Evolutionary conservation across 1,284 basidiomycete species (phyloP), one percentile per base, ranked within the genome.

Genomic region (Pterulicium gracile): DNA sequence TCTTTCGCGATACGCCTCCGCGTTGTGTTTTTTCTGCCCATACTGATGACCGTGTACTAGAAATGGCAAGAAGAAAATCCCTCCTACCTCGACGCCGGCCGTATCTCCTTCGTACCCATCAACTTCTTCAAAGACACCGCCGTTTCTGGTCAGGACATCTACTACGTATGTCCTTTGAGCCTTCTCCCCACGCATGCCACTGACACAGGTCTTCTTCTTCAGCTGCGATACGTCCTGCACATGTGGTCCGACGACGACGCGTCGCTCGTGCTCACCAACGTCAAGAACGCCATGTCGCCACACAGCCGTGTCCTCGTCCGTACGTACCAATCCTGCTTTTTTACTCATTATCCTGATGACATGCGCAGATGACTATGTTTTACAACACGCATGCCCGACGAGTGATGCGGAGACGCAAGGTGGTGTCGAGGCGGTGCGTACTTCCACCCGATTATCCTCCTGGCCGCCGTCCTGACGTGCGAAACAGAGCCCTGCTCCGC

Each of bases 401-500:
- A 32, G n/a, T n/a, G 27, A n/a, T 32, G 7, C 27, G n/a, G n/a
- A n/a, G n/a, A 15, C 15, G 36, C 36, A 39, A 39, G 36, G 15
- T 17, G 15, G 36, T 5, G n/a, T 7, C 7, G 36, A 39, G 7
- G 36, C 36, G 5, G 36, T 17, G n/a, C 7, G 15, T 39, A 17
- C 19, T 18, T 39, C 19, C n/a, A 7, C 19, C 36, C 15, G 7
- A 10, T 18, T 39, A 7, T 18, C n/a, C 15, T 39, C 27, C n/a
- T 32, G 27, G n/a, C n/a, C 27, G 7, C 7, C 7, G 10, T n/a
- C n/a, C 7, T 32, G 27, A n/a, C 10, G 7, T 7, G 7, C n/a
- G 27, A 10, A 32, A 13, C 35, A 51, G 49, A 45, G 45, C 1
- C 50, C 50, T 2, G 48, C 36, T 10, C 50, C 50, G 22, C 45